Evolutionary conservation across 805 yeast genomes (phyloP).

Genomic region (Saccharomycopsis microspora): DNA sequence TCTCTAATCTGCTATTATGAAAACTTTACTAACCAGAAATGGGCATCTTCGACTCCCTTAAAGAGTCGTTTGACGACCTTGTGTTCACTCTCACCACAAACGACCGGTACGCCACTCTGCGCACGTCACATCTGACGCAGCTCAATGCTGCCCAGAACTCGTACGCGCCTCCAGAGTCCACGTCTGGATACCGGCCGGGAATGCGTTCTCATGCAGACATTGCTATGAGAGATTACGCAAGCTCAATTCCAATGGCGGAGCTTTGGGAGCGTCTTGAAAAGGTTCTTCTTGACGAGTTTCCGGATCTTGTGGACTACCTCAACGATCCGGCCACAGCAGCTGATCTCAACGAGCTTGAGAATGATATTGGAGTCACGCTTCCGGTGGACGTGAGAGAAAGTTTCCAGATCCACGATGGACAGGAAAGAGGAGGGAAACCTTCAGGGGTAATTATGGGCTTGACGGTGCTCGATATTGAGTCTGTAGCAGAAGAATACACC

Average conservation of each 20-base stretch:
- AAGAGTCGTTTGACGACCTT: slow-evolving; percentile 16
- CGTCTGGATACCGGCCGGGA: slow-evolving; percentile 13
- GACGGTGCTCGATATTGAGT: slow-evolving; percentile 70
- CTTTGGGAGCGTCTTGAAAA: slow-evolving; percentile 16
- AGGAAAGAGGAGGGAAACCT: slow-evolving; percentile 50
- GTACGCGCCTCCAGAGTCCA: slow-evolving; percentile 2
- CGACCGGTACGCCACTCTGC: slow-evolving; percentile 15
- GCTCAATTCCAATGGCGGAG: slow-evolving; percentile 11
- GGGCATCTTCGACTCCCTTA: slow-evolving; percentile 15
- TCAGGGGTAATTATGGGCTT: slow-evolving; percentile 74
- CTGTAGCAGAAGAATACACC: slow-evolving; percentile 67
- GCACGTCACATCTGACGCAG: slow-evolving; percentile 12
- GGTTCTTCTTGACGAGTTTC: slow-evolving; percentile 43
- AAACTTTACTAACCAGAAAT: not conserved
- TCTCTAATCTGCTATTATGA: too few relatives aligned
- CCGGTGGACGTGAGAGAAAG: slow-evolving; percentile 82
- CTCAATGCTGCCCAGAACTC: slow-evolving; percentile 9
- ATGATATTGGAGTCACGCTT: slow-evolving; percentile 60
- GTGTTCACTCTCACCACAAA: slow-evolving; percentile 15
- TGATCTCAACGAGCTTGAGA: slow-evolving; percentile 76
- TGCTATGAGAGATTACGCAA: slow-evolving; percentile 13
- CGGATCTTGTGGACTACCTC: slow-evolving; percentile 72
- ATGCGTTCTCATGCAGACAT: slow-evolving; percentile 11
- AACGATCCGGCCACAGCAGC: slow-evolving; percentile 70
- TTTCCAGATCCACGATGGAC: slow-evolving; percentile 81